Evolutionary conservation across 345 rosid genomes (phyloP).

Genomic region (Nephelium lappaceum): DNA sequence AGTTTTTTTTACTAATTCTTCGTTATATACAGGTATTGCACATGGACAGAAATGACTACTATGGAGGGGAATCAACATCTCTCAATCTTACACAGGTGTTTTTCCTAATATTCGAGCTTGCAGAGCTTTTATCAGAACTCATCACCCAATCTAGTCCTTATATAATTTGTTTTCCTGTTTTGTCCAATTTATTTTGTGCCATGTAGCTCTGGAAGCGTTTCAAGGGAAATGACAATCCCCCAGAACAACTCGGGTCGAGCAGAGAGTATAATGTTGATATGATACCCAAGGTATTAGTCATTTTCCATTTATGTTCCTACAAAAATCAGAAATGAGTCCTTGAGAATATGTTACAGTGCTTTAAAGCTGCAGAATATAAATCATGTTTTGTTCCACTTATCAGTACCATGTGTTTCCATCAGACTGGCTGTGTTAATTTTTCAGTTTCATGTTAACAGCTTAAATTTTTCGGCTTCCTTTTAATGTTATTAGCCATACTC

Average conservation of each 20-base stretch:
- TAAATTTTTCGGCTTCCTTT: too few relatives aligned
- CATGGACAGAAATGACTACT: constrained; percentile 85
- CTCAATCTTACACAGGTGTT: constrained; percentile 78
- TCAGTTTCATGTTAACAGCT: too few relatives aligned
- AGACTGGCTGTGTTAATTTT: too few relatives aligned
- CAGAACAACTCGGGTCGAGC: constrained; percentile 69
- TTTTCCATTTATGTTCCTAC: too few relatives aligned
- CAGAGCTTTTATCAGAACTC: background rate
- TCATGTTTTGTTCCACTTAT: background rate
- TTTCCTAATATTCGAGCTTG: background rate
- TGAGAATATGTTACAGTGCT: background rate
- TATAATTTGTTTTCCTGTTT: background rate
- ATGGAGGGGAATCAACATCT: constrained; percentile 83
- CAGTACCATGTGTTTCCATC: background rate
- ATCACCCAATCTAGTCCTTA: background rate
- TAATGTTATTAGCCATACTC: too few relatives aligned
- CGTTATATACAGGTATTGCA: constrained; percentile 58
- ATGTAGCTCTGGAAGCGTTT: constrained; percentile 84
- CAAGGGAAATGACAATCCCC: constrained; percentile 65
- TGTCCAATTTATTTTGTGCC: background rate
- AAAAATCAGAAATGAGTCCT: background rate
- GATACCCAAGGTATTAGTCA: constrained; percentile 68
- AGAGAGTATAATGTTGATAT: constrained; percentile 85
- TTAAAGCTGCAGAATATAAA: background rate
- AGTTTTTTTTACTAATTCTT: background rate